Base-by-base conservation (phyloP, 1,284 basidiomycete species). In the Puccinia novopanici region DNA sequence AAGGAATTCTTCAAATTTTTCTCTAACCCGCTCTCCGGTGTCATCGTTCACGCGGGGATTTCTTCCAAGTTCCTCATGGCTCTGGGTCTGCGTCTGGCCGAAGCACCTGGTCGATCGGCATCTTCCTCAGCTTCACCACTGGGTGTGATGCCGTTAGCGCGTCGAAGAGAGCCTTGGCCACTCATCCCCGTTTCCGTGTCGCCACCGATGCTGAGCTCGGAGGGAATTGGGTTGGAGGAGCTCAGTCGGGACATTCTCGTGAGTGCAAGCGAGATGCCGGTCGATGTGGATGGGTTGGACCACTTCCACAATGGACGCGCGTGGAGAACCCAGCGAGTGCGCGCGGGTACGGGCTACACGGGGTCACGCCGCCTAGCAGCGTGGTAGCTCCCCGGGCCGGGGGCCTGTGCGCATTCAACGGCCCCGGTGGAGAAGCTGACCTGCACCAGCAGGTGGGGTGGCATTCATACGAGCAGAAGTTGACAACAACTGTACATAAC, bases 21-120 rank as follows among this genome's bases (percentile, higher is more conserved):
- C 93, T 81, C 92, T 91, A 3, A 98, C 92, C 83, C 92, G 93
- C 86, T 98, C 95, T 74, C 95, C 95, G 17, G 96, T 94, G 55
- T 92, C 90, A 86, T 98, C 96, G 83, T 91, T 92, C 0, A 98
- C 94, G 71, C 93, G 87, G 0, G 94, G 92, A 95, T 89, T 83
- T 93, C 84, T 70, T 85, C 84, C 8, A 84, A 82, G 57, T 84
- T 67, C 45, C 75, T 59, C 30, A 24, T 37, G 2, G 37, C 73
- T 57, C 67, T 73, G 22, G 42, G 30, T 74, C 59, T 75, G 10
- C 70, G 42, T 34, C 79, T 70, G 9, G 50, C 12, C 34, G 65
- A 24, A 24, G 54, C 61, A 52, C 4, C 57, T 48, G 3, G 24
- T 42, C 73, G 55, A 63, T 55, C 48, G 30, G 34, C 73, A 19